phyloP scores from a whole-genome alignment of 129 eudicot genomes.

The Gnaphalium uliginosum region DNA sequence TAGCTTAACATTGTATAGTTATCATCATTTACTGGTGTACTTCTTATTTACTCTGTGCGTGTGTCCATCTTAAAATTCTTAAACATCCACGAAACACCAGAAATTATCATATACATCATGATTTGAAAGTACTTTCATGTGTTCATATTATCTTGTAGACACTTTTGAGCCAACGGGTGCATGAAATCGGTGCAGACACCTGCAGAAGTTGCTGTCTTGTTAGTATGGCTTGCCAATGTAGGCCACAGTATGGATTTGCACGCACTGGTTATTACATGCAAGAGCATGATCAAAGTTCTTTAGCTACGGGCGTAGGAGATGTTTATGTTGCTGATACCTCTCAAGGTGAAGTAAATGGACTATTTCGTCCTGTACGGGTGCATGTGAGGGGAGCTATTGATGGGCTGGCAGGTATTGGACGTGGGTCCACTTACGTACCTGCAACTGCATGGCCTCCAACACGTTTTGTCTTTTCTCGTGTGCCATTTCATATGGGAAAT shows the following conservation, averaged over 20 bases:
- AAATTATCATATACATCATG: not conserved
- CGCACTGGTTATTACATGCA: slow-evolving; percentile 79
- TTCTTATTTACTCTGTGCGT: not conserved
- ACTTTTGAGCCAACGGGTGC: slow-evolving; percentile 93
- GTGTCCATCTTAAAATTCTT: not conserved
- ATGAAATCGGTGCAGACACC: slow-evolving; percentile 90
- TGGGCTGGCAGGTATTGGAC: slow-evolving; percentile 97
- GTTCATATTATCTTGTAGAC: slow-evolving; percentile 48
- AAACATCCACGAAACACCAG: not conserved
- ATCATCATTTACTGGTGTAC: not conserved
- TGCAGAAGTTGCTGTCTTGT: slow-evolving; percentile 87
- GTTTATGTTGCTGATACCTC: slow-evolving; percentile 67
- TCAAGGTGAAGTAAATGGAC: slow-evolving; percentile 79
- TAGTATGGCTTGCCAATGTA: slow-evolving; percentile 78
- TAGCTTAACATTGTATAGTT: not conserved
- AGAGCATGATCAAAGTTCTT: slow-evolving; percentile 67
- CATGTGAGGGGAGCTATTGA: slow-evolving; percentile 88
- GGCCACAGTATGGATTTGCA: slow-evolving; percentile 75
- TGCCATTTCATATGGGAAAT: slow-evolving; percentile 82
- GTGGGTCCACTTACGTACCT: slow-evolving; percentile 76
- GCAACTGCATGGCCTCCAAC: slow-evolving; percentile 90
- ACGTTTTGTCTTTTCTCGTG: slow-evolving; percentile 92
- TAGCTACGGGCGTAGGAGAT: slow-evolving; percentile 59
- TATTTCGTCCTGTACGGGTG: slow-evolving; percentile 83
- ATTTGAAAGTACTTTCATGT: not conserved